Evolutionary conservation across 176 grass and related monocot species (phyloP).

Genomic region (Typha latifolia): DNA sequence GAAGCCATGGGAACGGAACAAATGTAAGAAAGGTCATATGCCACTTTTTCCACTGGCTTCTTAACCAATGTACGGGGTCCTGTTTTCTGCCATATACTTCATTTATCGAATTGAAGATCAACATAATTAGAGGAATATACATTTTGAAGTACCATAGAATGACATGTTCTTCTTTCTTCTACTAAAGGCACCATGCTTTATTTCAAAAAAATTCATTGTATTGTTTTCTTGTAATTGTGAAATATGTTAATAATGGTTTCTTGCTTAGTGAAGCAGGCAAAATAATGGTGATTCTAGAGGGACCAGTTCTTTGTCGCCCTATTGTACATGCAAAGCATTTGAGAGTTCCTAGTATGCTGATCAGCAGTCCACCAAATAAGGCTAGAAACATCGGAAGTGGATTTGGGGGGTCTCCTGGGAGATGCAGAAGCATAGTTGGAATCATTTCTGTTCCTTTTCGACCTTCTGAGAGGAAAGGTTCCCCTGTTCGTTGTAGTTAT

Average conservation of each 20-base stretch:
- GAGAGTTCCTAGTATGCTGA: slow-evolving; percentile 24
- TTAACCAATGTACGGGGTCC: too few relatives aligned
- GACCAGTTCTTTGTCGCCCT: slow-evolving; percentile 44
- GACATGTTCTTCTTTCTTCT: too few relatives aligned
- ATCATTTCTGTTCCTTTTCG: slow-evolving; percentile 28
- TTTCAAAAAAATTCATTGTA: too few relatives aligned
- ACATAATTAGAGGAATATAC: too few relatives aligned
- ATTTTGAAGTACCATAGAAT: too few relatives aligned
- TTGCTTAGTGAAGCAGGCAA: background rate
- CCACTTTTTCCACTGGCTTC: too few relatives aligned
- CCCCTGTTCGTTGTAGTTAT: slow-evolving; percentile 43
- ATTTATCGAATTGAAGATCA: too few relatives aligned
- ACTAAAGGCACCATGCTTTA: too few relatives aligned
- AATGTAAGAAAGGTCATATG: too few relatives aligned
- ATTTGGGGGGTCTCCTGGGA: slow-evolving; percentile 40
- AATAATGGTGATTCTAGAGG: slow-evolving; percentile 49
- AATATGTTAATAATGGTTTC: background rate
- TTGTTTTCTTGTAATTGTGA: background rate
- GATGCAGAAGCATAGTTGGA: slow-evolving; percentile 35
- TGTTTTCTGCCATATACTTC: too few relatives aligned
- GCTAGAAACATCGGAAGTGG: slow-evolving; percentile 30
- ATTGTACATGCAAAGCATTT: slow-evolving; percentile 34
- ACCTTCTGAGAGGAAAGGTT: slow-evolving; percentile 13
- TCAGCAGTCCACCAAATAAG: slow-evolving; percentile 38
- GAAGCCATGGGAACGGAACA: too few relatives aligned